phyloP scores from a whole-genome alignment of 129 eudicot species.

The Chrysanthemum seticuspe region DNA sequence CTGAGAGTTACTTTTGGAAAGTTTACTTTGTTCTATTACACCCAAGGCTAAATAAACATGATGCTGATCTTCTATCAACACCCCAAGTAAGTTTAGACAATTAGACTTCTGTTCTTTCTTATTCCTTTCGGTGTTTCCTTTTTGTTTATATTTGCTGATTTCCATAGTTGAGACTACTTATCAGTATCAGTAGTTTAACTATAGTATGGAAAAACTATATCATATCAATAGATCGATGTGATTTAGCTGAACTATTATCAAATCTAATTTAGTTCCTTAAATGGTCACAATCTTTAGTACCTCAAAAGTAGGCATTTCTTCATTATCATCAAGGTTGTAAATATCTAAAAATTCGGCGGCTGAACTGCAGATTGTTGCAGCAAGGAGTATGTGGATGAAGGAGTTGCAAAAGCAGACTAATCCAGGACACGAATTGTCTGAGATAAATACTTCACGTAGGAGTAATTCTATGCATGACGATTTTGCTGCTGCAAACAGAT shows the following conservation, averaged over 20 bases:
- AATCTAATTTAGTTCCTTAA: no score
- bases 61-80: conserved; percentile 70
- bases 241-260: no score
- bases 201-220: no score
- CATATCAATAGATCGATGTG: no score
- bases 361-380: conserved; percentile 59
- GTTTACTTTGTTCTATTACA: conserved; percentile 90
- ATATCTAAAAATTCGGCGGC: background rate
- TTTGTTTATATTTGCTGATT: no score
- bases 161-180: no score
- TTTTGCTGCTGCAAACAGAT: conserved; percentile 25
- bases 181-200: no score
- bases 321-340: background rate
- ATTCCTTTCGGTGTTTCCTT: background rate
- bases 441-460: conserved; percentile 29
- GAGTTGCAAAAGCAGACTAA: conserved; percentile 69
- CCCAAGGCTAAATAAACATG: conserved; percentile 75
- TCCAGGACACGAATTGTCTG: conserved; percentile 35
- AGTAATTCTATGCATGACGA: conserved; percentile 33
- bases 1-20: conserved; percentile 88
- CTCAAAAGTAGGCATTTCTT: no score
- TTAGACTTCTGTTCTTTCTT: background rate
- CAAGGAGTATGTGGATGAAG: conserved; percentile 84
- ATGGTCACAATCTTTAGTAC: no score
- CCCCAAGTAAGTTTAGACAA: conserved; percentile 54